Evolutionary conservation across 2,329 filamentous ascomycete species (phyloP).

Genomic region (Penicillium rolfsii): DNA sequence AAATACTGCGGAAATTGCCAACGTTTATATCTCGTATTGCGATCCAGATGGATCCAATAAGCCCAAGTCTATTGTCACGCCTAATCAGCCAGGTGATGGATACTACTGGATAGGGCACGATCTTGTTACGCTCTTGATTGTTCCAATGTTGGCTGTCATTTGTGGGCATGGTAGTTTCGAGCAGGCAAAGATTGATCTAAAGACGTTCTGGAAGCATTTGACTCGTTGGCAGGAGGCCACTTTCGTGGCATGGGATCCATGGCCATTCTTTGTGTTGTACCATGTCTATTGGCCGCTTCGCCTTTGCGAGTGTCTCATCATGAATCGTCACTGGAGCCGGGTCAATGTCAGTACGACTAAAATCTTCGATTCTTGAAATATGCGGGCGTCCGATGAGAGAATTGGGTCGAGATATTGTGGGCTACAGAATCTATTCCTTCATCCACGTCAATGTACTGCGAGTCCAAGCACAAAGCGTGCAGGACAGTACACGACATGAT

Average conservation of each 20-base stretch:
- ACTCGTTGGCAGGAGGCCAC: constrained; percentile 4
- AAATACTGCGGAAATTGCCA: not conserved
- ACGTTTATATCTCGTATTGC: not conserved
- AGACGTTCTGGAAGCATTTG: constrained; percentile 1
- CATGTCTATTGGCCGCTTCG: constrained; percentile 7
- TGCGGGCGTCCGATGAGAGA: too few species aligned
- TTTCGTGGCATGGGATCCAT: constrained; percentile 4
- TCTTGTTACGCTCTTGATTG: constrained; percentile 2
- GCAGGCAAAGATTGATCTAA: not conserved
- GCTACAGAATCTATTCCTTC: too few species aligned
- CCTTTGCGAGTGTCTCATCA: not conserved
- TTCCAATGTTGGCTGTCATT: not conserved
- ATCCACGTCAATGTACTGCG: too few species aligned
- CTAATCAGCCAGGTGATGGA: not conserved
- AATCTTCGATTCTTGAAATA: constrained; percentile 2
- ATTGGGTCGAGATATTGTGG: too few species aligned
- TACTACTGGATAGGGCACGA: constrained; percentile 9
- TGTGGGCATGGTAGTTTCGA: not conserved
- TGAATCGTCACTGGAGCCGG: not conserved
- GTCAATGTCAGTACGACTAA: constrained; percentile 9
- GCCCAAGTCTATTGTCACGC: not conserved
- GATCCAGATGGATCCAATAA: not conserved
- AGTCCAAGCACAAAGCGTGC: too few species aligned
- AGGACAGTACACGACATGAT: too few species aligned
- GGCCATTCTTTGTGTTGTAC: constrained; percentile 7